Percentiles rank a stretch among this genome's conserved stretches.
Conservation (phyloP, 495 filamentous ascomycete species). For the Penicillium lividum region DNA sequence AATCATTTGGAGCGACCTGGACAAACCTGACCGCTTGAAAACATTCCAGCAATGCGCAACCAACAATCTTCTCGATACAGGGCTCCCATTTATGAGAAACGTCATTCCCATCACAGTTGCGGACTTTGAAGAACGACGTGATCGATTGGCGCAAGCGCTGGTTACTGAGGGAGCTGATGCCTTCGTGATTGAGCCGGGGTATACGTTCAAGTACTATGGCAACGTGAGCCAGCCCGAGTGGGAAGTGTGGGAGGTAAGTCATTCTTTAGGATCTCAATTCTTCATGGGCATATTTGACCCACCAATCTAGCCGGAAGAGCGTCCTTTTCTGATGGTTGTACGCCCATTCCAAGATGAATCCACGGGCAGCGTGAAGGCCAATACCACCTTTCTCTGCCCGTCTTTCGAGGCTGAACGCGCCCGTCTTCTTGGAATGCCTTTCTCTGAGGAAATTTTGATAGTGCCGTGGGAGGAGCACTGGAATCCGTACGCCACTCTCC, state of each 20-base stretch:
- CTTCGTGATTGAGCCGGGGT: conserved; percentile 57
- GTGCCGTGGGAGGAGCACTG: conserved; percentile 59
- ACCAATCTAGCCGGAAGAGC: conserved; percentile 48
- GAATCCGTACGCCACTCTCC: conserved; percentile 53
- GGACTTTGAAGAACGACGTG: conserved; percentile 48
- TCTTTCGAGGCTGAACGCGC: conserved; percentile 56
- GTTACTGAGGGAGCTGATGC: conserved; percentile 44
- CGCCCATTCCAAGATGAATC: conserved; percentile 32
- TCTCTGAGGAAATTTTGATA: conserved; percentile 42
- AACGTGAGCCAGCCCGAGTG: conserved; percentile 57
- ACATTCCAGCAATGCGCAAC: conserved; percentile 49
- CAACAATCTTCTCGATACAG: conserved; percentile 37
- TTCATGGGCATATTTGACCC: not conserved
- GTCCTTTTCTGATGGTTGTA: conserved; percentile 57
- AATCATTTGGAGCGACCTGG: not conserved
- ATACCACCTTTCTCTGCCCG: conserved; percentile 52
- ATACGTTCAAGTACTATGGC: conserved; percentile 58
- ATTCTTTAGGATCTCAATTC: not conserved
- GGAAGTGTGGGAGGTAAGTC: conserved; percentile 54
- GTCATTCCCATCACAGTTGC: conserved; percentile 38
- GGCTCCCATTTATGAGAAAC: conserved; percentile 46
- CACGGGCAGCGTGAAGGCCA: conserved; percentile 42
- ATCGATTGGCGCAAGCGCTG: conserved; percentile 50
- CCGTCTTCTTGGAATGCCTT: conserved; percentile 52
- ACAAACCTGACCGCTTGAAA: not conserved